These are phyloP conservation scores for Pseudonitzschia pungens DNA, from an alignment of 108 stramenopile genomes.

Conservation along the genomic window DNA sequence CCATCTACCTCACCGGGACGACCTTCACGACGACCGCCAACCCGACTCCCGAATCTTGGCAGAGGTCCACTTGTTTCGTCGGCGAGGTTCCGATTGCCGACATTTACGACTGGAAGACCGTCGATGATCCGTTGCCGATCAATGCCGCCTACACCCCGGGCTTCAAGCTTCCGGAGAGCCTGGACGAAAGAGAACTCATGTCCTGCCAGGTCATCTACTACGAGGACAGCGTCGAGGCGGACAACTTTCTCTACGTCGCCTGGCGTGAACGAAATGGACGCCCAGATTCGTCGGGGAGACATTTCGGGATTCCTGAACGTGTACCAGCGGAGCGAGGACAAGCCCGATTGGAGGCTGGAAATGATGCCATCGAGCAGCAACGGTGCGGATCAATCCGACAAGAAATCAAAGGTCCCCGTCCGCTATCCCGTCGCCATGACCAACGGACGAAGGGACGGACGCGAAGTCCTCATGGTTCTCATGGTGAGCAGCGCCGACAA, in stretches of 20 bases:
- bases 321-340: neutral
- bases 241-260: neutral
- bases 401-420: neutral
- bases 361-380: neutral
- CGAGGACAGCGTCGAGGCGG: neutral
- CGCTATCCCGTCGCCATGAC: constrained; percentile 9
- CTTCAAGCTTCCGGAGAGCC: neutral
- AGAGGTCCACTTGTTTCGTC: neutral
- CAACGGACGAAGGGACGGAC: neutral
- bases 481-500: neutral
- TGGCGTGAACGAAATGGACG: neutral
- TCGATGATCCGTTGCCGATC: neutral
- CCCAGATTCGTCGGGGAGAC: neutral
- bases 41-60: no score
- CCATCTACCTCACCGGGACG: constrained; percentile 6
- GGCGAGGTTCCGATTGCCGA: constrained; percentile 7
- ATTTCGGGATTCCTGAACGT: neutral
- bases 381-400: neutral
- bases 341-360: neutral
- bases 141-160: neutral
- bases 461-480: neutral
- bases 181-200: neutral
- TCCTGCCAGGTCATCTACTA: neutral
- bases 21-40: neutral
- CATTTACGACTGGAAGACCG: neutral